phyloP scores from a whole-genome alignment of 208 protist species.

The Phytomonas serpens region DNA sequence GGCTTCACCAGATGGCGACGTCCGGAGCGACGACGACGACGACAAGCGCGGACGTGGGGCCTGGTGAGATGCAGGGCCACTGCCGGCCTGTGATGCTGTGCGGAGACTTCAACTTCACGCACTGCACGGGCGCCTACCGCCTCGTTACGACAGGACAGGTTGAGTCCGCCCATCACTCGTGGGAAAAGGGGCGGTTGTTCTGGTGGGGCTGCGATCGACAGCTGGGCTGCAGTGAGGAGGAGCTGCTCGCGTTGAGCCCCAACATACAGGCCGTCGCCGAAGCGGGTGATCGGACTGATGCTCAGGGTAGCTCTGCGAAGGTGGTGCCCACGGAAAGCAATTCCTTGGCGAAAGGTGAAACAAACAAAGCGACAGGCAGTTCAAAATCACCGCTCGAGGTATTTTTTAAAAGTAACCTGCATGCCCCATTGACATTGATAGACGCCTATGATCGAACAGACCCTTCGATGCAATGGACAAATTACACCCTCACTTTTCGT shows the following conservation, averaged over 20 bases:
- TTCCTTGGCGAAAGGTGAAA: background rate
- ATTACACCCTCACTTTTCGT: constrained; percentile 83
- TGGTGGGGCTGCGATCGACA: constrained; percentile 76
- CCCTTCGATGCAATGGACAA: constrained; percentile 70
- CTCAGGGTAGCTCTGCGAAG: constrained; percentile 3
- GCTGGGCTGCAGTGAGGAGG: constrained; percentile 47
- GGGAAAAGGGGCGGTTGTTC: constrained; percentile 79
- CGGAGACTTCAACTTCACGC: constrained; percentile 88
- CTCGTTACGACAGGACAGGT: constrained; percentile 72
- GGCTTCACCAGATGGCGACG: constrained; percentile 15
- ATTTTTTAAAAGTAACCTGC: constrained; percentile 31
- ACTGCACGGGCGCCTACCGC: constrained; percentile 65
- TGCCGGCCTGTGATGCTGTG: constrained; percentile 49
- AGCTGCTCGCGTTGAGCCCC: constrained; percentile 22
- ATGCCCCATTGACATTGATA: constrained; percentile 29
- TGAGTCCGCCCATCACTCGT: constrained; percentile 53
- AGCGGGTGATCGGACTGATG: constrained; percentile 1
- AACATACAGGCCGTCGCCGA: background rate
- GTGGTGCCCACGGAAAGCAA: background rate
- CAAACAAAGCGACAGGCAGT: background rate
- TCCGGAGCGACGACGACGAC: background rate
- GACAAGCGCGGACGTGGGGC: background rate
- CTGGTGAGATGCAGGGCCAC: no score
- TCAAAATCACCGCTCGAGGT: constrained; percentile 10
- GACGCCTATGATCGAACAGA: constrained; percentile 61